Conservation (phyloP, 148 eudicot genomes). For the Arbutus unedo region DNA sequence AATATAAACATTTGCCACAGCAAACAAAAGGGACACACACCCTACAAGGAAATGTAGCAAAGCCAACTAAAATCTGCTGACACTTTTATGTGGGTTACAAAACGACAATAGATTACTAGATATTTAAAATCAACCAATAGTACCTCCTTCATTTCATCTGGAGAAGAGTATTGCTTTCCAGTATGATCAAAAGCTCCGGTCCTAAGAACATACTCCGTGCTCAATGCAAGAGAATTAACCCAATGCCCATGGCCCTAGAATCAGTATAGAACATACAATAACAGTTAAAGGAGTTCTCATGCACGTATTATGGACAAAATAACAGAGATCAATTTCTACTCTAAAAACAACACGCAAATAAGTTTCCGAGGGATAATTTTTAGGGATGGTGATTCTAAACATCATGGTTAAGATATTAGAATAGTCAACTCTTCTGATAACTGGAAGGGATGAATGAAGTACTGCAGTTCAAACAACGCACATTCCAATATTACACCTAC, state of each 20-base stretch:
- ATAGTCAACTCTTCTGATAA: neutral
- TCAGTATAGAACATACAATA: constrained; percentile 5
- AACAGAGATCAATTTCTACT: neutral
- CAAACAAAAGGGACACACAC: neutral
- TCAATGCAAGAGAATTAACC: constrained; percentile 93
- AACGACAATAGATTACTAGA: neutral
- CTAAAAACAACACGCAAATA: neutral
- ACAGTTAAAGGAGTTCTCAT: neutral
- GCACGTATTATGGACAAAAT: neutral
- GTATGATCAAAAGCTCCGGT: constrained; percentile 97
- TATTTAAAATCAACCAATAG: constrained; percentile 8
- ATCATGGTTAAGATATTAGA: neutral
- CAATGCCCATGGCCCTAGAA: constrained; percentile 93
- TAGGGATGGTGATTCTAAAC: neutral
- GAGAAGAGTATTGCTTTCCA: constrained; percentile 67
- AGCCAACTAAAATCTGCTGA: neutral
- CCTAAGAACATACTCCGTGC: constrained; percentile 93
- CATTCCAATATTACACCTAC: neutral
- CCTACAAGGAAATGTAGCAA: neutral
- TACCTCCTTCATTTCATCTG: constrained; percentile 94
- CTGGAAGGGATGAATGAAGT: neutral
- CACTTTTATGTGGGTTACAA: neutral
- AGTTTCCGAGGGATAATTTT: neutral
- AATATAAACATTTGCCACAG: neutral
- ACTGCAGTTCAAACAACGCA: neutral